Evolutionary conservation across 495 filamentous ascomycete genomes (phyloP).

Genomic region (Tuber brumale): DNA sequence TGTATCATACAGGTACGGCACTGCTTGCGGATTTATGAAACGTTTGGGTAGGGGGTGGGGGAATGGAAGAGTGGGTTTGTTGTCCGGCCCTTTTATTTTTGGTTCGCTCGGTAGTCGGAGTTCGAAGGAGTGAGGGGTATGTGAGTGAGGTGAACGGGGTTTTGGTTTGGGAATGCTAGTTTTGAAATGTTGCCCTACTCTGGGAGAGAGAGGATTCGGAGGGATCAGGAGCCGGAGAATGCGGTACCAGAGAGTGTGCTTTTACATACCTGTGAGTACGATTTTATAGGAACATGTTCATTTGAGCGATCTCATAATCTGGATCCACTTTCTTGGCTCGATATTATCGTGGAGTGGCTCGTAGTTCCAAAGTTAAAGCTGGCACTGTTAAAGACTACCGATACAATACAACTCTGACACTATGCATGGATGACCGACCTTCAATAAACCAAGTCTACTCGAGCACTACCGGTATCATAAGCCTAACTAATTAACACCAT

Average conservation of each 20-base stretch:
- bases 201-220: background rate
- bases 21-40: background rate
- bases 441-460: background rate
- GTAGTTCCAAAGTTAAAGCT: background rate
- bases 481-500: background rate
- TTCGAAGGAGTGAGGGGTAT: background rate
- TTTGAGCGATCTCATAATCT: background rate
- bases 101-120: background rate
- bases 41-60: background rate
- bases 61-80: background rate
- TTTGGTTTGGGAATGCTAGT: background rate
- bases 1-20: background rate
- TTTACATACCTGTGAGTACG: background rate
- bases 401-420: background rate
- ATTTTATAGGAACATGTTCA: background rate
- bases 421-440: background rate
- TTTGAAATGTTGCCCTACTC: conserved; percentile 5
- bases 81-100: background rate
- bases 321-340: background rate
- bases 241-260: background rate
- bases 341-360: background rate
- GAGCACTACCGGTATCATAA: background rate
- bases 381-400: background rate
- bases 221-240: background rate
- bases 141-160: background rate